Evolutionary conservation across 768 basidiomycete species (phyloP).

Genomic region (Sporobolomyces phaffii): DNA sequence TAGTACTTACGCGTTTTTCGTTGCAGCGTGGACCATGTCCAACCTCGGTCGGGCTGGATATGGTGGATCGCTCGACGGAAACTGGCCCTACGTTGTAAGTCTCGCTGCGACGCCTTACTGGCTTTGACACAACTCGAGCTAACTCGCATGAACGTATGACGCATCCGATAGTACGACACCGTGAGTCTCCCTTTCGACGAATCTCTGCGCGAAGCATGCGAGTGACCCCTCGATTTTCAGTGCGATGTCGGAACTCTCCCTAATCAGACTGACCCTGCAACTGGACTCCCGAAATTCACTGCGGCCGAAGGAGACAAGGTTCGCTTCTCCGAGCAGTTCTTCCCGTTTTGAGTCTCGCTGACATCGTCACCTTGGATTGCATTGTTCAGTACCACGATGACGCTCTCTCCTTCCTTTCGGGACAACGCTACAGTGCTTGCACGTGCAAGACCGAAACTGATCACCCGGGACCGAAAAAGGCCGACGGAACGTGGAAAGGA

Average conservation of each 20-base stretch:
- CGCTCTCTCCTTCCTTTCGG: slow-evolving; percentile 60
- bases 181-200: background rate
- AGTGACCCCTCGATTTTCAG: slow-evolving; percentile 38
- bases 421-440: slow-evolving; percentile 79
- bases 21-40: slow-evolving; percentile 36
- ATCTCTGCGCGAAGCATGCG: background rate
- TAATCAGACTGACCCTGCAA: slow-evolving; percentile 13
- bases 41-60: slow-evolving; percentile 43
- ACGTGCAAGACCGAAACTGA: slow-evolving; percentile 70
- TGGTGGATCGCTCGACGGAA: slow-evolving; percentile 35
- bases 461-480: slow-evolving; percentile 36
- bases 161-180: slow-evolving; percentile 10
- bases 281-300: slow-evolving; percentile 10
- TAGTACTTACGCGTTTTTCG: background rate
- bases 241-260: slow-evolving; percentile 86
- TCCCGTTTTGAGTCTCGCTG: background rate
- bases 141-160: too few species aligned
- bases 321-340: background rate
- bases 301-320: slow-evolving; percentile 7
- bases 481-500: slow-evolving; percentile 37
- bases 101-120: background rate
- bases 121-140: too few species aligned
- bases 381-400: slow-evolving; percentile 53
- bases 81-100: slow-evolving; percentile 14
- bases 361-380: too few species aligned